A percentile compares a stretch with the other conserved stretches of the same genome.
These are phyloP conservation scores for Fraxinus quadrangulata DNA, from an alignment of 257 asterid species.

Conservation along the genomic window DNA sequence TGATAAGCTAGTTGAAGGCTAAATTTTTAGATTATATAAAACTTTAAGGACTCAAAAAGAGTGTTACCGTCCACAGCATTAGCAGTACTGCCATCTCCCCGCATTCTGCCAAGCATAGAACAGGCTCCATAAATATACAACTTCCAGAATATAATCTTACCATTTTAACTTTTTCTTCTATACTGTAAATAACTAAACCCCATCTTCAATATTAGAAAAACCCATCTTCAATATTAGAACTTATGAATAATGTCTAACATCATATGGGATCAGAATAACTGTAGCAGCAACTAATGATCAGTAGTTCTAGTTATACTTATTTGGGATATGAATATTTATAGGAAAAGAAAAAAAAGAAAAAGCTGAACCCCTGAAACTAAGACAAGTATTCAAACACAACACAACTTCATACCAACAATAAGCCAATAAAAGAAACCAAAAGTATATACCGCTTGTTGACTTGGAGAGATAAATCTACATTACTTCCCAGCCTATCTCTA, in stretches of 20 bases:
- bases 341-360: background rate
- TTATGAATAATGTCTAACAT: slow-evolving; percentile 3
- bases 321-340: background rate
- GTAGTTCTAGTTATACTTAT: background rate
- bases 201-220: background rate
- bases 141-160: slow-evolving; percentile 4
- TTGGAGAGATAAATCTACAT: slow-evolving; percentile 48
- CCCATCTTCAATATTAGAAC: background rate
- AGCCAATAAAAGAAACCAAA: background rate
- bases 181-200: background rate
- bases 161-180: background rate
- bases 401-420: background rate
- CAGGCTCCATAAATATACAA: slow-evolving; percentile 3
- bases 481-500: slow-evolving; percentile 79
- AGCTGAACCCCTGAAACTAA: background rate
- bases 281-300: slow-evolving; percentile 5
- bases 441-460: slow-evolving; percentile 62
- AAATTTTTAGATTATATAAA: slow-evolving; percentile 17
- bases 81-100: slow-evolving; percentile 51
- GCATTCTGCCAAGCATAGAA: slow-evolving; percentile 55
- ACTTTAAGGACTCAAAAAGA: slow-evolving; percentile 18
- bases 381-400: slow-evolving; percentile 1
- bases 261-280: slow-evolving; percentile 9
- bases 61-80: slow-evolving; percentile 27
- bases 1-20: slow-evolving; percentile 24